phyloP scores from a whole-genome alignment of 805 yeast genomes.

The Barnettozyma wickerhamii region DNA sequence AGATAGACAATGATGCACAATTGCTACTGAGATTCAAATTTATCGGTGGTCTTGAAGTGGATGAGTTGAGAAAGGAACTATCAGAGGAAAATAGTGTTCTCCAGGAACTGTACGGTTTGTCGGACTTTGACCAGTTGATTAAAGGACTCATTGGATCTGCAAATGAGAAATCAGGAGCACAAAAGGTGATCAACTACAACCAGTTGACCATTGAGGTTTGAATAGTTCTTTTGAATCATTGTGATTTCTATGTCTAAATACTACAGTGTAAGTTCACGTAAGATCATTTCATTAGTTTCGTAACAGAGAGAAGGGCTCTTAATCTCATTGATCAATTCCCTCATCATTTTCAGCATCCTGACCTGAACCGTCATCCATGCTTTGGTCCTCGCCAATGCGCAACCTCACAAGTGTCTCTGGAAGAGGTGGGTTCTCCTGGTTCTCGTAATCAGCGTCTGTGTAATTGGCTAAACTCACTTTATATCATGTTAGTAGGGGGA shows the following conservation, averaged over 20 bases:
- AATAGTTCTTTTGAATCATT: too few species aligned
- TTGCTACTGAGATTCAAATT: slow-evolving; percentile 21
- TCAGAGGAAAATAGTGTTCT: slow-evolving; percentile 21
- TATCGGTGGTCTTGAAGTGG: slow-evolving; percentile 21
- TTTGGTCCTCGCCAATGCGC: slow-evolving; percentile 38
- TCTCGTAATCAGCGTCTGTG: slow-evolving; percentile 27
- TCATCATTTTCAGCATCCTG: slow-evolving; percentile 29
- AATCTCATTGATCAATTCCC: not conserved
- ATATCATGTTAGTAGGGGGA: slow-evolving; percentile 9
- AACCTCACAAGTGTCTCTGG: slow-evolving; percentile 68
- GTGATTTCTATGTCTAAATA: not conserved
- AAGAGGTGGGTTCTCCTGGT: slow-evolving; percentile 37
- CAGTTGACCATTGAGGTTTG: slow-evolving; percentile 29
- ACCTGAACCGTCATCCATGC: not conserved
- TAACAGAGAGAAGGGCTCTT: too few species aligned
- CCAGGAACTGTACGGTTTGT: slow-evolving; percentile 7
- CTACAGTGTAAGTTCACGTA: slow-evolving; percentile 8
- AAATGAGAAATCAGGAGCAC: slow-evolving; percentile 30
- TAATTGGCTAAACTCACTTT: slow-evolving; percentile 39
- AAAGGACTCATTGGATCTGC: slow-evolving; percentile 35
- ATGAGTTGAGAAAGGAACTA: slow-evolving; percentile 22
- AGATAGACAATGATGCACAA: slow-evolving; percentile 16
- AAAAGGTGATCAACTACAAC: slow-evolving; percentile 34
- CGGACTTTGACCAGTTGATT: slow-evolving; percentile 25
- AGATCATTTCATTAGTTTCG: not conserved